Conservation (phyloP, 768 basidiomycete species). For the Trametes sanguinea region DNA sequence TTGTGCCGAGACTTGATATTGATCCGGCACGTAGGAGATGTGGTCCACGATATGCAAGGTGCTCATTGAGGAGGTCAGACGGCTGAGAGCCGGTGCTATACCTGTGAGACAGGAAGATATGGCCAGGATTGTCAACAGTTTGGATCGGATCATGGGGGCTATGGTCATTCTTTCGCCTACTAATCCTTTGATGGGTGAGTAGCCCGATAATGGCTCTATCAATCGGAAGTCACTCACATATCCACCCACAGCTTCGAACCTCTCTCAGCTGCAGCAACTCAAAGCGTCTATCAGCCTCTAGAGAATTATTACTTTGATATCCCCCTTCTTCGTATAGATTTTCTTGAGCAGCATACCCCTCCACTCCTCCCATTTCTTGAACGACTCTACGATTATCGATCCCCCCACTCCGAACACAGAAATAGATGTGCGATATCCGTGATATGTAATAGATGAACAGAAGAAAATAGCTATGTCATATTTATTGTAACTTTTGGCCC, state of each 20-base stretch:
- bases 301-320: no score
- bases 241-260: constrained; percentile 1
- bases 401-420: no score
- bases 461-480: no score
- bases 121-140: constrained; percentile 8
- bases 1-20: not conserved
- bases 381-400: no score
- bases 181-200: constrained; percentile 32
- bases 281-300: no score
- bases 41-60: constrained; percentile 25
- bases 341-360: no score
- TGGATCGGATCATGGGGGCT: constrained; percentile 25
- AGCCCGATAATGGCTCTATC: not conserved
- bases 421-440: no score
- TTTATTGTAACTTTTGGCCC: no score
- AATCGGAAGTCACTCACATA: not conserved
- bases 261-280: constrained; percentile 7
- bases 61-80: constrained; percentile 26
- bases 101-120: constrained; percentile 17
- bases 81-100: not conserved
- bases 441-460: not conserved
- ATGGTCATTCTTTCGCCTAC: constrained; percentile 23
- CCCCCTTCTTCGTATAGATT: no score
- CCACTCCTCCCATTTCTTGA: no score
- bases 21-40: constrained; percentile 22